Evolutionary conservation across 1,284 basidiomycete genomes (phyloP), one percentile per base, ranked within the genome.

Genomic region (Rhodofomes roseus): DNA sequence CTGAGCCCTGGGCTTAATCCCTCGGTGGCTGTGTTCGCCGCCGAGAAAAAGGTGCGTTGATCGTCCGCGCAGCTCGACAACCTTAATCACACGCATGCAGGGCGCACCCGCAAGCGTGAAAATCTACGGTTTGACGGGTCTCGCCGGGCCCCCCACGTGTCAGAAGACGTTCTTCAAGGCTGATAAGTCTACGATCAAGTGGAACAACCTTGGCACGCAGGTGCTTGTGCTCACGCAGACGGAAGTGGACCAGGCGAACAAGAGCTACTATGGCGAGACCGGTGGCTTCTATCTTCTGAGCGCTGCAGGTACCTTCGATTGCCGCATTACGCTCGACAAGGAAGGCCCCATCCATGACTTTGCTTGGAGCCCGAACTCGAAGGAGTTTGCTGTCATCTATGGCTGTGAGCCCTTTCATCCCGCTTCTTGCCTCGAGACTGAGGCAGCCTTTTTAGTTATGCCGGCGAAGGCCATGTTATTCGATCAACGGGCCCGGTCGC

Each of bases 321-420:
- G 93, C 72, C 83, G 94, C 27, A 91, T 99, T 37, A 85, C 88
- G 4, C 81, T 98, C 41, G 96, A 98, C 78, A 98, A 97, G 79
- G 96, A 98, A 65, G 97, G 97, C 1, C 95, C 95, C 1, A 95
- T 99, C 65, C 95, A 98, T 70, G 96, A 98, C 73, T 97, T 97
- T 68, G 80, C 86, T 20, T 99, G 96, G 96, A 96, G 89, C 68
- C 95, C 96, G n/a, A 97, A 95, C 69, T 94, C 92, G 57, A 93
- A 96, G 72, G 96, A 99, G 75, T 99, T 98, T 70, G 87, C 89
- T 61, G 96, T 98, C 39, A 89, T 95, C 52, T 98, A 98, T 72
- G 96, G 96, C 66, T 98, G 93, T 95, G 69, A 75, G 93, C 83
- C 5, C 18, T 36, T 2, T 4, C 31, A 23, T 36, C 54, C 48